Evolutionary conservation across 768 basidiomycete genomes (phyloP).

Genomic region (Suillus weaverae): DNA sequence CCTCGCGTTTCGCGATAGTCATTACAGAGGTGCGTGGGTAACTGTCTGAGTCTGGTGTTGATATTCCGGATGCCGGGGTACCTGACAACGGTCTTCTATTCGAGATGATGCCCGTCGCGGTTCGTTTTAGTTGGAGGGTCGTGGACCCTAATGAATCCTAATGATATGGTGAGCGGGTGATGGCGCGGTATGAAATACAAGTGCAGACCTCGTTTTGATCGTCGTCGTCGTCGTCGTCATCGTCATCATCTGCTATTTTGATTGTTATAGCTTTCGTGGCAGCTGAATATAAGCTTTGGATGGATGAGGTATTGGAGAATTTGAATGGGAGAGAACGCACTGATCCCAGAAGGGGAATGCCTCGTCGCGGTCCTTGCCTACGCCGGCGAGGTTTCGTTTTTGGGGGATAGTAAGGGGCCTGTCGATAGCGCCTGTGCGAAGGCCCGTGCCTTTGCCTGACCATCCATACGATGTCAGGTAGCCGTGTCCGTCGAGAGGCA

Average conservation of each 20-base stretch:
- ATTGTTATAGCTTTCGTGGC: slow-evolving; percentile 84
- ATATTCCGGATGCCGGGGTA: slow-evolving; percentile 47
- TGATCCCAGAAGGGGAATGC: slow-evolving; percentile 99
- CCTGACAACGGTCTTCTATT: slow-evolving; percentile 60
- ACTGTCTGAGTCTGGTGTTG: slow-evolving; percentile 36
- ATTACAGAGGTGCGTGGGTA: slow-evolving; percentile 51
- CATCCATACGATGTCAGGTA: slow-evolving; percentile 85
- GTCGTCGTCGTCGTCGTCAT: slow-evolving; percentile 38
- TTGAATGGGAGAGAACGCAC: slow-evolving; percentile 49
- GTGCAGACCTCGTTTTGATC: slow-evolving; percentile 7
- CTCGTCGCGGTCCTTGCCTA: slow-evolving; percentile 93
- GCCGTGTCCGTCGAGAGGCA: slow-evolving; percentile 71
- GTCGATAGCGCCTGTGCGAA: slow-evolving; percentile 79
- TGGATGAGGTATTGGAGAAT: slow-evolving; percentile 1
- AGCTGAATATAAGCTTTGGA: slow-evolving; percentile 59
- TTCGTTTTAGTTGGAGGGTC: slow-evolving; percentile 47
- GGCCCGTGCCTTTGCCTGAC: slow-evolving; percentile 81
- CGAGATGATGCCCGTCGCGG: slow-evolving; percentile 74
- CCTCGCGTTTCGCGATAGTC: slow-evolving; percentile 70
- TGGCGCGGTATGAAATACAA: slow-evolving; percentile 4
- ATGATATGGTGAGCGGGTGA: background rate
- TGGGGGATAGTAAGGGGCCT: slow-evolving; percentile 77
- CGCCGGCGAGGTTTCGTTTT: slow-evolving; percentile 81
- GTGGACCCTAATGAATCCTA: slow-evolving; percentile 20
- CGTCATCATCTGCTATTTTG: slow-evolving; percentile 55